A percentile compares a stretch with the other conserved stretches of the same genome.
Conservation (phyloP, 139 green algal genomes). For the Chlamydomonas eustigma region DNA sequence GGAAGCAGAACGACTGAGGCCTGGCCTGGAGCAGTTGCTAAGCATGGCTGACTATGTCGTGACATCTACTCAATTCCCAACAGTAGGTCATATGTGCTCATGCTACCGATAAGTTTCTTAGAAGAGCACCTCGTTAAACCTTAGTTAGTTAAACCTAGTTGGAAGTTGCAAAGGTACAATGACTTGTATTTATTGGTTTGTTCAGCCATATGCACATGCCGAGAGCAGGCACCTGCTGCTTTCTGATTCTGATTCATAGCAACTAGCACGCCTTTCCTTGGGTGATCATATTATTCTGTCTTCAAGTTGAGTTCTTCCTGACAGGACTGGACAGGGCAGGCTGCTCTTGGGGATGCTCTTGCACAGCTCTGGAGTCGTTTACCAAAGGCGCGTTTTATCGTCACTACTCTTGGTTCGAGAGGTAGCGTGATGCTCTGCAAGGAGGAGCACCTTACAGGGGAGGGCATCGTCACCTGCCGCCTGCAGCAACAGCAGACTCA, state of each 20-base stretch:
- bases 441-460: neutral
- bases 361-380: conserved; percentile 54
- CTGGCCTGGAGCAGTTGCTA: conserved; percentile 74
- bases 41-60: conserved; percentile 74
- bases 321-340: conserved; percentile 65
- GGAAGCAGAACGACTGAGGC: conserved; percentile 83
- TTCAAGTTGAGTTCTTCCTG: too few species aligned
- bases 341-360: conserved; percentile 66
- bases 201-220: too few species aligned
- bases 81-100: conserved; percentile 32
- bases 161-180: too few species aligned
- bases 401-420: conserved; percentile 65
- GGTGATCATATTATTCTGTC: too few species aligned
- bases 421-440: conserved; percentile 56
- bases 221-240: too few species aligned
- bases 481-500: too few species aligned
- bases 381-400: conserved; percentile 53
- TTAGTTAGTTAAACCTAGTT: too few species aligned
- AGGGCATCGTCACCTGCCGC: neutral
- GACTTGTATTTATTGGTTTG: too few species aligned
- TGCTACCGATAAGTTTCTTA: too few species aligned
- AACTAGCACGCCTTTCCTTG: too few species aligned
- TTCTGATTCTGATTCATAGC: too few species aligned
- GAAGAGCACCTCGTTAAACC: too few species aligned
- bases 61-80: conserved; percentile 81